These are phyloP conservation scores for Stereum hirsutum DNA, from an alignment of 1,284 basidiomycete species.

Conservation along the genomic window DNA sequence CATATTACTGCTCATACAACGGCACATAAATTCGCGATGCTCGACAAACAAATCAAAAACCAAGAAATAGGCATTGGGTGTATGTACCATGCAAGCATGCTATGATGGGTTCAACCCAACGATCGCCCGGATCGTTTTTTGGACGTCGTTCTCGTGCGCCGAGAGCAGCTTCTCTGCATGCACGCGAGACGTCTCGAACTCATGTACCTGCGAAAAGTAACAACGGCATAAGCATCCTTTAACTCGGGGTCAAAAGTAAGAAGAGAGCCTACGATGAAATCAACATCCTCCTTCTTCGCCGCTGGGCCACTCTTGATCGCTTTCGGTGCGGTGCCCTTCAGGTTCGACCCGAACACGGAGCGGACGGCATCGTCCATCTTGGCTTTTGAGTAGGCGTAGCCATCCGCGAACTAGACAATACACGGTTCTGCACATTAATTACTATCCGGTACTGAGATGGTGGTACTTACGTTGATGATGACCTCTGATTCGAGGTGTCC, in stretches of 20 bases:
- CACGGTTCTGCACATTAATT: constrained; percentile 2
- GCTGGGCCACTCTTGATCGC: constrained; percentile 23
- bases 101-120: no score
- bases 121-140: constrained; percentile 20
- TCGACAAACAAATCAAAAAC: no score
- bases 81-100: no score
- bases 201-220: constrained; percentile 35
- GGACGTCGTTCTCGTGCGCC: constrained; percentile 28
- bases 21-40: no score
- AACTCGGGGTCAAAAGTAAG: background rate
- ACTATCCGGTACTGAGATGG: background rate
- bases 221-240: background rate
- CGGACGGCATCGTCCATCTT: constrained; percentile 57
- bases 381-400: constrained; percentile 55
- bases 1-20: no score
- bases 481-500: constrained; percentile 60
- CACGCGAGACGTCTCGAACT: constrained; percentile 50
- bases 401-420: constrained; percentile 45
- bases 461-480: constrained; percentile 47
- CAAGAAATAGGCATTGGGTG: no score
- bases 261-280: constrained; percentile 43
- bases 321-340: constrained; percentile 42
- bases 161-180: constrained; percentile 49
- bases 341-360: constrained; percentile 35
- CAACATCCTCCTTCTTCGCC: constrained; percentile 51